Percentiles rank a stretch among this genome's conserved stretches.
Conservation (phyloP, 208 protist genomes). For the Crithidia expoeki region DNA sequence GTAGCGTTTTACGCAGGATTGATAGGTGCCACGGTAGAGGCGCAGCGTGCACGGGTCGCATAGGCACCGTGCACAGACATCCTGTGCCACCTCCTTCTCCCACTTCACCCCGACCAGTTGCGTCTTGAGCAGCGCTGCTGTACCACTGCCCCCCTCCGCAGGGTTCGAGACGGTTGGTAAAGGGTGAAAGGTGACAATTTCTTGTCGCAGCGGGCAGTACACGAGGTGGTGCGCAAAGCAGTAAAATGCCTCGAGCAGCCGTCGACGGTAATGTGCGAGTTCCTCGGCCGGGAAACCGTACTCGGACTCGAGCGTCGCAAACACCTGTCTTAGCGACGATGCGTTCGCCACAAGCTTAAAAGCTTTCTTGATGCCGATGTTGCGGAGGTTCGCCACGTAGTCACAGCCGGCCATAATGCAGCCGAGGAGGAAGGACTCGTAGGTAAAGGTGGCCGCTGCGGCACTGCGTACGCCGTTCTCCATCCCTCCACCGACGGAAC, state of each 20-base stretch:
- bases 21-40: slow-evolving; percentile 57
- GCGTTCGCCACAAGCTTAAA: slow-evolving; percentile 77
- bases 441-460: slow-evolving; percentile 41
- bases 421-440: slow-evolving; percentile 90
- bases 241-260: slow-evolving; percentile 76
- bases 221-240: slow-evolving; percentile 92
- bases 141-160: background rate
- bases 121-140: slow-evolving; percentile 34
- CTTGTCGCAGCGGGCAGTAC: slow-evolving; percentile 67
- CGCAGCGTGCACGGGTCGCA: slow-evolving; percentile 65
- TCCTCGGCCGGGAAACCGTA: slow-evolving; percentile 67
- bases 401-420: slow-evolving; percentile 98
- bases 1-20: slow-evolving; percentile 58
- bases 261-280: slow-evolving; percentile 57
- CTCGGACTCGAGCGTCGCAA: slow-evolving; percentile 43
- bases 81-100: slow-evolving; percentile 42
- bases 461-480: background rate
- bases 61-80: slow-evolving; percentile 69
- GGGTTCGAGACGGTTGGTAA: slow-evolving; percentile 31
- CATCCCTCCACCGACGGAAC: background rate
- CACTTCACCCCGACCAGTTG: slow-evolving; percentile 60
- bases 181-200: slow-evolving; percentile 51
- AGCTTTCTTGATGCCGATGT: slow-evolving; percentile 95
- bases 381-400: slow-evolving; percentile 92
- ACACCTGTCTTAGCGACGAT: slow-evolving; percentile 52